phyloP scores from a whole-genome alignment of 495 filamentous ascomycete species.

The Lepidopterella palustris region DNA sequence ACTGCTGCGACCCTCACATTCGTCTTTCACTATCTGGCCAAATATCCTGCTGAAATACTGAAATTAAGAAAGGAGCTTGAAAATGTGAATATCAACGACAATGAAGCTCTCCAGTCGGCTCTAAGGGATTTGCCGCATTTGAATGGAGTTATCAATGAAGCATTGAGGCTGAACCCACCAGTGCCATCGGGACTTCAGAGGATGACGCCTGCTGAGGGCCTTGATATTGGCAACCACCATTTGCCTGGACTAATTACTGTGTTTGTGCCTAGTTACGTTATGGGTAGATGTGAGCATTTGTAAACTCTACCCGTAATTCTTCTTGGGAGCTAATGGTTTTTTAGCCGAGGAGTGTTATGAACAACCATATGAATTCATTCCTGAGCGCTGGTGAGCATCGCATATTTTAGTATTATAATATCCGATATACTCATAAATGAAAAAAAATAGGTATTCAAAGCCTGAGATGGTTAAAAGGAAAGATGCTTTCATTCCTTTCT shows the following conservation, averaged over 20 bases:
- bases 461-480: conserved; percentile 13
- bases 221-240: not conserved
- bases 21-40: conserved; percentile 21
- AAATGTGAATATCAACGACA: not conserved
- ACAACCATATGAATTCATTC: conserved; percentile 7
- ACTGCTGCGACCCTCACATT: conserved; percentile 18
- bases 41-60: conserved; percentile 1
- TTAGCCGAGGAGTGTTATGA: not conserved
- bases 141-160: conserved; percentile 26
- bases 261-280: not conserved
- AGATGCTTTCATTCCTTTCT: conserved; percentile 14
- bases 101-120: conserved; percentile 10
- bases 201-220: not conserved
- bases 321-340: not conserved
- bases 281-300: not conserved
- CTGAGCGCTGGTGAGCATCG: too few species aligned
- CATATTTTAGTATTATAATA: too few species aligned
- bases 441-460: conserved; percentile 5
- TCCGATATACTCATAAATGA: too few species aligned
- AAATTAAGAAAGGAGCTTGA: conserved; percentile 15
- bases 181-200: not conserved
- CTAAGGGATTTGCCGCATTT: conserved; percentile 9
- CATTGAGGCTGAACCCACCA: conserved; percentile 22
- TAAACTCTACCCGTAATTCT: not conserved
- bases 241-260: not conserved